A percentile compares a stretch with the other conserved stretches of the same genome.
phyloP scores from a whole-genome alignment of 805 yeast genomes.

The Phaffomyces opuntiae region DNA sequence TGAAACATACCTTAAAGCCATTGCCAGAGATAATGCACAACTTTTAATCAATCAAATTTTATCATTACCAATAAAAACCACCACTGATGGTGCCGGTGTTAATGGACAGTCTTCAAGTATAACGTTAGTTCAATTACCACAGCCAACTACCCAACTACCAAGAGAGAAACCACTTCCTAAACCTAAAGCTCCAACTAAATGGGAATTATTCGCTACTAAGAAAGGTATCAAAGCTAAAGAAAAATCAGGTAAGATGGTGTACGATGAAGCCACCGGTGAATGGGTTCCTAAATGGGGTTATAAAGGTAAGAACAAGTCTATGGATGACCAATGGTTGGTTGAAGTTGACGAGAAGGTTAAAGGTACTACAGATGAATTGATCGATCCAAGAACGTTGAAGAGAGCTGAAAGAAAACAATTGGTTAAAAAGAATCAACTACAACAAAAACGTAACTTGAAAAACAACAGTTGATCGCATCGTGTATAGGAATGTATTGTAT shows the following conservation, averaged over 20 bases:
- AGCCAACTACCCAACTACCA: constrained; percentile 74
- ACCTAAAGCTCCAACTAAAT: constrained; percentile 84
- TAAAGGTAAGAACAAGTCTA: constrained; percentile 81
- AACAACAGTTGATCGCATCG: constrained; percentile 19
- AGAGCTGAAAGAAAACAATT: constrained; percentile 81
- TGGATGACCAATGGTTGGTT: constrained; percentile 91
- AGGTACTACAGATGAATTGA: constrained; percentile 52
- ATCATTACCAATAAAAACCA: constrained; percentile 81
- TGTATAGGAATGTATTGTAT: background rate
- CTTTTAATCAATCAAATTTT: constrained; percentile 83
- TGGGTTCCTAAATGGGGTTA: constrained; percentile 99
- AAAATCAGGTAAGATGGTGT: constrained; percentile 82
- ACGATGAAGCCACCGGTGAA: constrained; percentile 81
- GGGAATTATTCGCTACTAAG: constrained; percentile 95
- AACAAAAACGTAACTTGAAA: constrained; percentile 74
- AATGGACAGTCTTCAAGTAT: constrained; percentile 62
- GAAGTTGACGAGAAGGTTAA: constrained; percentile 78
- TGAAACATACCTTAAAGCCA: constrained; percentile 55
- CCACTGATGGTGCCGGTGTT: constrained; percentile 62
- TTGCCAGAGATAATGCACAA: constrained; percentile 90
- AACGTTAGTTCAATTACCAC: constrained; percentile 81
- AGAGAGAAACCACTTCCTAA: constrained; percentile 94
- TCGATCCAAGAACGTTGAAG: constrained; percentile 79
- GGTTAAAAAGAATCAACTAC: constrained; percentile 76
- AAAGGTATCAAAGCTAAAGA: constrained; percentile 92